These are phyloP conservation scores for Mycena epipterygia DNA, from an alignment of 768 basidiomycete species.

Conservation along the genomic window DNA sequence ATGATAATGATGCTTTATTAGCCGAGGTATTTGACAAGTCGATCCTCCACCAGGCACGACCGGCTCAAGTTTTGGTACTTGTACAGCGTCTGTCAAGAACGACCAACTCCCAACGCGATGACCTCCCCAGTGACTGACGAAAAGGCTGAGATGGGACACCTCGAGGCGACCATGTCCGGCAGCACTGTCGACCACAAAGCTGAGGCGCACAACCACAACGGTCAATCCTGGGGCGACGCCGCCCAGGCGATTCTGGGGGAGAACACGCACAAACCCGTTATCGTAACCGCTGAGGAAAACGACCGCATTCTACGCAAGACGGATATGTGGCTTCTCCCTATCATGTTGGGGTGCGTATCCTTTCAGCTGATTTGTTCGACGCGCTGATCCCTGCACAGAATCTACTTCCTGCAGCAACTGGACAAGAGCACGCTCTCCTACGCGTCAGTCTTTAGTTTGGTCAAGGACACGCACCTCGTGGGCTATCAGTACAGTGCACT, in stretches of 20 bases:
- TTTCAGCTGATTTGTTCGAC: background rate
- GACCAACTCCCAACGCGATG: background rate
- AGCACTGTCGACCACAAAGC: slow-evolving; percentile 29
- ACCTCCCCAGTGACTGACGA: slow-evolving; percentile 20
- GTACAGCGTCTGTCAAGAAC: too few relatives aligned
- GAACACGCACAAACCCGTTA: slow-evolving; percentile 20
- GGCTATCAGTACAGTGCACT: slow-evolving; percentile 34
- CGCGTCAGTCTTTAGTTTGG: slow-evolving; percentile 33
- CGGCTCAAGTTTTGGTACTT: too few relatives aligned
- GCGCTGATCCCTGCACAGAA: background rate
- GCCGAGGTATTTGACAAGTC: too few relatives aligned
- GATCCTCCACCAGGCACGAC: too few relatives aligned
- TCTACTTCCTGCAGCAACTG: slow-evolving; percentile 37
- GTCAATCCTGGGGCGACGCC: slow-evolving; percentile 30
- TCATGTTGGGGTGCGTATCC: slow-evolving; percentile 31
- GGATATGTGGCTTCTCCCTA: slow-evolving; percentile 29
- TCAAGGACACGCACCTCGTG: slow-evolving; percentile 21
- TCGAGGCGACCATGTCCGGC: slow-evolving; percentile 28
- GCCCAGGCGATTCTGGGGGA: slow-evolving; percentile 32
- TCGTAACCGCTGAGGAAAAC: slow-evolving; percentile 35
- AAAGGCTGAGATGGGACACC: slow-evolving; percentile 22
- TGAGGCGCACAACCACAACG: background rate
- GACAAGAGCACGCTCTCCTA: slow-evolving; percentile 37
- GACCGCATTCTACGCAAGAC: slow-evolving; percentile 36
- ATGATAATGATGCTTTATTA: too few relatives aligned